Conservation (phyloP, 192 early-diverging fungal genomes). For the Jimgerdemannia flammicorona region DNA sequence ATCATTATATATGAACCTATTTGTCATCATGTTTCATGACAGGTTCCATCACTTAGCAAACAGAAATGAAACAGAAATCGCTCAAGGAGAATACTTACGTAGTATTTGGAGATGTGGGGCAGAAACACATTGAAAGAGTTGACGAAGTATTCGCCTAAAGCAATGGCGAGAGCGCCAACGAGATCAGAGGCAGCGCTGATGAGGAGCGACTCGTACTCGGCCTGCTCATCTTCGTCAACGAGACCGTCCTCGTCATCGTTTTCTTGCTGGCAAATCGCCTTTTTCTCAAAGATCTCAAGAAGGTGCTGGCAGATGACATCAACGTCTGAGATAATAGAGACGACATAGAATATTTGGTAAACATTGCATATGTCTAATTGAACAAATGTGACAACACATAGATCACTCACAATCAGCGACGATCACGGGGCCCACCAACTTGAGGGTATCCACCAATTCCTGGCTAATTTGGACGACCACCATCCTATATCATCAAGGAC, state of each 20-base stretch:
- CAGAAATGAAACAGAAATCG: not conserved
- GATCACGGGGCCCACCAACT: constrained; percentile 69
- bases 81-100: constrained; percentile 36
- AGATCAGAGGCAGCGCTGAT: constrained; percentile 79
- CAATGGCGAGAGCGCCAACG: constrained; percentile 70
- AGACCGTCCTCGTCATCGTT: constrained; percentile 60
- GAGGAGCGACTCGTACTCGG: constrained; percentile 79
- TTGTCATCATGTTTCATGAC: too few relatives aligned
- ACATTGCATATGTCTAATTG: not conserved
- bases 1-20: too few relatives aligned
- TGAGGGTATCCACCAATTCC: constrained; percentile 67
- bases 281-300: constrained; percentile 67
- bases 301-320: constrained; percentile 30
- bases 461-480: constrained; percentile 79
- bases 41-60: not conserved
- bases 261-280: constrained; percentile 68
- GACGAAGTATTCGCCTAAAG: constrained; percentile 72
- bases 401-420: constrained; percentile 44
- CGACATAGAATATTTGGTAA: too few relatives aligned
- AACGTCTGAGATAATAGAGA: constrained; percentile 11
- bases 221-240: constrained; percentile 79
- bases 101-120: constrained; percentile 78
- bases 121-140: constrained; percentile 74
- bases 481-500: constrained; percentile 26
- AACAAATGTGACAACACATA: not conserved